Evolutionary conservation across 106 monocot species (phyloP).

Genomic region (Dioscorea alata): DNA sequence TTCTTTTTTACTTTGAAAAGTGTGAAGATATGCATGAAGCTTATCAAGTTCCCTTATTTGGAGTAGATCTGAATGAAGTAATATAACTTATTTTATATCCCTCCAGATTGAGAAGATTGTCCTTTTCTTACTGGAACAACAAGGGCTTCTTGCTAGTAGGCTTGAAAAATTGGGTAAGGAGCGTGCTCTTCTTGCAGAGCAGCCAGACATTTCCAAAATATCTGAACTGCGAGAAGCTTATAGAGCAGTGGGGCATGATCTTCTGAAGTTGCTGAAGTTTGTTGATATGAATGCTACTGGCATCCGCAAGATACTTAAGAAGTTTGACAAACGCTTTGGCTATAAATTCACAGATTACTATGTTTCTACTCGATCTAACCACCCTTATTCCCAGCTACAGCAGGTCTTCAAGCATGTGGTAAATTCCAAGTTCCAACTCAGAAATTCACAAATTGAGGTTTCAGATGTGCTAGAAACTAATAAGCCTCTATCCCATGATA

Average conservation of each 20-base stretch:
- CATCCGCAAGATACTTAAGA: slow-evolving; percentile 60
- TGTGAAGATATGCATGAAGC: no score
- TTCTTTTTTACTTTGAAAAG: no score
- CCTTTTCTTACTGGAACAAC: slow-evolving; percentile 64
- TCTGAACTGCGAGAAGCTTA: slow-evolving; percentile 41
- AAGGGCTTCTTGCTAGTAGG: slow-evolving; percentile 56
- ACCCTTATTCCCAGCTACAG: slow-evolving; percentile 63
- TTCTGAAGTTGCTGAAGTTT: slow-evolving; percentile 56
- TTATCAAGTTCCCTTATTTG: no score
- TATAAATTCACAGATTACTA: slow-evolving; percentile 62
- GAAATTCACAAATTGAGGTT: no score
- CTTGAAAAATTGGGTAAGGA: slow-evolving; percentile 36
- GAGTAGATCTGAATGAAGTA: background rate
- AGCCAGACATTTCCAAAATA: slow-evolving; percentile 38
- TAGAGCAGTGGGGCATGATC: slow-evolving; percentile 46
- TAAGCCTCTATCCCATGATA: no score
- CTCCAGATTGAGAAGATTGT: slow-evolving; percentile 59
- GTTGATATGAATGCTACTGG: slow-evolving; percentile 69
- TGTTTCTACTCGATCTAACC: slow-evolving; percentile 57
- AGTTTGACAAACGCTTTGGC: slow-evolving; percentile 57
- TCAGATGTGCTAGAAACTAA: no score
- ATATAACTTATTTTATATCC: background rate
- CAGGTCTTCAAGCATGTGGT: slow-evolving; percentile 79
- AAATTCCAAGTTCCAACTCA: slow-evolving; percentile 1
- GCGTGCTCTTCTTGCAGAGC: slow-evolving; percentile 18